These are phyloP conservation scores for Fusarium devonianum DNA, from an alignment of 2,329 filamentous ascomycete species.

Conservation along the genomic window DNA sequence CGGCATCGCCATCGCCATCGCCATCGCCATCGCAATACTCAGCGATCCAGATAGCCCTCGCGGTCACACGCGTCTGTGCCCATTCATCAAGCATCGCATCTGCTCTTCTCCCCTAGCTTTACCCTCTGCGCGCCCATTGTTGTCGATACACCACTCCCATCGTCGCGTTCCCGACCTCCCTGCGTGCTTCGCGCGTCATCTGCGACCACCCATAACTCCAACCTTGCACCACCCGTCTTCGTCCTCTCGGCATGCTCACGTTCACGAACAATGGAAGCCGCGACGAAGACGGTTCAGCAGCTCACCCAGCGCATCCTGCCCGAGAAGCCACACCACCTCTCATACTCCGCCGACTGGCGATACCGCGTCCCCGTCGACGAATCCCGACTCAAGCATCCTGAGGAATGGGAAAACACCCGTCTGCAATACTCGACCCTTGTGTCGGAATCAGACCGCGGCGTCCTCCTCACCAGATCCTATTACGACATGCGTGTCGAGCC, in stretches of 20 bases:
- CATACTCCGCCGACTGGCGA: constrained; percentile 56
- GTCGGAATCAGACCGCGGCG: constrained; percentile 64
- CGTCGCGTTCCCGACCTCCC: constrained; percentile 35
- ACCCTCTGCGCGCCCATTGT: constrained; percentile 2
- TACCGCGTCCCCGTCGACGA: constrained; percentile 55
- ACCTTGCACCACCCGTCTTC: constrained; percentile 36
- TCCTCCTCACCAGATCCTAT: constrained; percentile 63
- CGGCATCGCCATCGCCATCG: constrained; percentile 23
- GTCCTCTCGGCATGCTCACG: constrained; percentile 48
- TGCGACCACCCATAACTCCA: constrained; percentile 34
- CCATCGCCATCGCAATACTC: constrained; percentile 28
- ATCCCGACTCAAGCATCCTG: constrained; percentile 45
- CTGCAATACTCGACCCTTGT: constrained; percentile 66
- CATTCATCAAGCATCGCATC: constrained; percentile 4
- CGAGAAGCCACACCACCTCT: constrained; percentile 61
- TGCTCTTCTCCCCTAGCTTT: neutral
- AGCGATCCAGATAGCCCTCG: constrained; percentile 6
- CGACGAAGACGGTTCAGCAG: constrained; percentile 63
- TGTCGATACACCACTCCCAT: constrained; percentile 4
- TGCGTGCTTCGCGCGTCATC: constrained; percentile 33
- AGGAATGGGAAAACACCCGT: constrained; percentile 58
- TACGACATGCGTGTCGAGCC: constrained; percentile 65
- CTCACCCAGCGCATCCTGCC: constrained; percentile 61
- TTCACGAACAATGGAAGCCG: constrained; percentile 63
- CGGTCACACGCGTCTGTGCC: constrained; percentile 6